Conservation (phyloP, 2,329 filamentous ascomycete species). For the Ceratocystis harringtonii region DNA sequence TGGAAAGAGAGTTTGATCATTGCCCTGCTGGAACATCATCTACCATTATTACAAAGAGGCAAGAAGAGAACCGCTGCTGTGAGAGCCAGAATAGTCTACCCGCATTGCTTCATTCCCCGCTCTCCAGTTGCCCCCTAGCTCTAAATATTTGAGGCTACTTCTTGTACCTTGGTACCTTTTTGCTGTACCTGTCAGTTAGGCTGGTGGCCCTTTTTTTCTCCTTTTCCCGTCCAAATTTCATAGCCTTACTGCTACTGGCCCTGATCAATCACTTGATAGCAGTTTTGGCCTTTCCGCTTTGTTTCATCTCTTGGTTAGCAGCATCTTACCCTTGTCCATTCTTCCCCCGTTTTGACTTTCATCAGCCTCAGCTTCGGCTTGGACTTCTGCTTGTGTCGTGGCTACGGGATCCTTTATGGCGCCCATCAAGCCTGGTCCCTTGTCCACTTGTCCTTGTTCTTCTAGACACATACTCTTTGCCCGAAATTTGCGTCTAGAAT, state of each 20-base stretch:
- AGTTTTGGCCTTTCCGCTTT: neutral
- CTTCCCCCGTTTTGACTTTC: neutral
- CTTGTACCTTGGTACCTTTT: neutral
- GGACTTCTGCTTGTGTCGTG: no score
- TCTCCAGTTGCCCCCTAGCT: neutral
- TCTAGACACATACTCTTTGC: neutral
- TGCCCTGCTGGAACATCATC: no score
- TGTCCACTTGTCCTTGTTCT: neutral
- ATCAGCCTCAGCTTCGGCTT: neutral
- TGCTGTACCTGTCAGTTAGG: neutral
- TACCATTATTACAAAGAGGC: neutral
- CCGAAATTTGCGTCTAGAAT: neutral
- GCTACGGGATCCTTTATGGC: neutral
- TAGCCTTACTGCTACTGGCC: neutral
- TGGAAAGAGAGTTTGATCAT: no score
- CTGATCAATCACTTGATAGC: neutral
- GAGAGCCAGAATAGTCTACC: neutral
- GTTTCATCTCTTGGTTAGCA: neutral
- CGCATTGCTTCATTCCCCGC: neutral
- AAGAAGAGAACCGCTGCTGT: neutral
- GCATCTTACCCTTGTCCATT: neutral
- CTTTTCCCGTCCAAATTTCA: neutral
- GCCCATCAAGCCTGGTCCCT: neutral
- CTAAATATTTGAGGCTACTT: neutral
- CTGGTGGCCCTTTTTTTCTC: neutral